Evolutionary conservation across 2,329 filamentous ascomycete species (phyloP).

Genomic region (Ceratocystiopsis brevicomis): DNA sequence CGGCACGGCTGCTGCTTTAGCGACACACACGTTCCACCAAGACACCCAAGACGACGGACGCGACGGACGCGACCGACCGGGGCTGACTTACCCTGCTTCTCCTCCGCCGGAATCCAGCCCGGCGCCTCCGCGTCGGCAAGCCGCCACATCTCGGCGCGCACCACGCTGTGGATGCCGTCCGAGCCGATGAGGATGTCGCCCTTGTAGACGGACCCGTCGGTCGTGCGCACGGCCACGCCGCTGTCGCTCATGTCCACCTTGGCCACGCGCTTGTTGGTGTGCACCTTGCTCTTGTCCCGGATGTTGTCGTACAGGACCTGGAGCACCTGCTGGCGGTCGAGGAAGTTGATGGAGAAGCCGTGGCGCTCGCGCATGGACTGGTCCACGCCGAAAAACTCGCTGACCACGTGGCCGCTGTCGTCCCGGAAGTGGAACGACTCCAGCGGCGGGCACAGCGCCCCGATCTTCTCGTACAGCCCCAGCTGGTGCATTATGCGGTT

Average conservation of each 20-base stretch:
- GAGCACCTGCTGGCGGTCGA: constrained; percentile 19
- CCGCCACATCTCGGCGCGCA: constrained; percentile 6
- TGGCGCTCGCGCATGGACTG: constrained; percentile 9
- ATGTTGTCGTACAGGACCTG: constrained; percentile 17
- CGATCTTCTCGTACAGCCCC: constrained; percentile 17
- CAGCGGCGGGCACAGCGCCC: constrained; percentile 3
- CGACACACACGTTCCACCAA: no score
- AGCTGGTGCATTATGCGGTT: constrained; percentile 30
- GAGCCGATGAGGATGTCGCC: constrained; percentile 20
- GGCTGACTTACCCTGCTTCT: no score
- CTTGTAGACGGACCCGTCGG: constrained; percentile 13
- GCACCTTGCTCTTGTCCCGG: constrained; percentile 16
- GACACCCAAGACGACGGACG: no score
- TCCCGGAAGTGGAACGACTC: constrained; percentile 4
- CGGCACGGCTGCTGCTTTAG: no score
- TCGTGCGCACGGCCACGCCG: constrained; percentile 15
- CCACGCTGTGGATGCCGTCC: constrained; percentile 21
- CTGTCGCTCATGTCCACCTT: constrained; percentile 11
- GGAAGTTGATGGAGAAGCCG: constrained; percentile 17
- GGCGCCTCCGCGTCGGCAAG: constrained; percentile 2
- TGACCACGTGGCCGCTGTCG: constrained; percentile 7
- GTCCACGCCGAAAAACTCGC: constrained; percentile 9
- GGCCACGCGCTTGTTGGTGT: constrained; percentile 13
- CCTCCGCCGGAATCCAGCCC: constrained; percentile 5
- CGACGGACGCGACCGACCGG: no score